These are phyloP conservation scores for Lipomyces yarrowii DNA, from an alignment of 1,139 yeast genomes.

Conservation along the genomic window DNA sequence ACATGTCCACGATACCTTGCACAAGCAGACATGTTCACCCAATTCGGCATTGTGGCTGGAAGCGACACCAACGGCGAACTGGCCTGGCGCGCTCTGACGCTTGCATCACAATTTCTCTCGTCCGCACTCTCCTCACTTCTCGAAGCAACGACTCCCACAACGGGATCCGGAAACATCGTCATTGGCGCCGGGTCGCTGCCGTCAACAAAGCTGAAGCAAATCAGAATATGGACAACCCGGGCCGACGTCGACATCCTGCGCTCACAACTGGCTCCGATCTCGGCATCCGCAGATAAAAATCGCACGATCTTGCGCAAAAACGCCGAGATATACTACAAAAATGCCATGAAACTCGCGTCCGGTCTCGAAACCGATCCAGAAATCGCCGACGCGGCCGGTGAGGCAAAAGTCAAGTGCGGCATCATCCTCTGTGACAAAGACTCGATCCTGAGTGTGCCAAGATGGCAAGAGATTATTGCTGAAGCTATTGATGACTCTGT, in stretches of 20 bases:
- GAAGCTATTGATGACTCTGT: conserved; percentile 29
- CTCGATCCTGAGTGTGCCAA: conserved; percentile 1
- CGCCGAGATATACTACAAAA: conserved; percentile 26
- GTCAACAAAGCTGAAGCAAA: conserved; percentile 12
- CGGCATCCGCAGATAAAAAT: conserved; percentile 15
- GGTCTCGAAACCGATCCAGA: conserved; percentile 12
- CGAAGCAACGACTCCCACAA: not conserved
- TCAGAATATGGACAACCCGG: conserved; percentile 26
- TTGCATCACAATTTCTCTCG: conserved; percentile 20
- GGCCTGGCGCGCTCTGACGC: conserved; percentile 25
- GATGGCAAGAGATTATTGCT: conserved; percentile 23
- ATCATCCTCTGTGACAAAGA: conserved; percentile 13
- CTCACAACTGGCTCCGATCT: conserved; percentile 7
- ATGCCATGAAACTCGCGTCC: conserved; percentile 21
- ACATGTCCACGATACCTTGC: conserved; percentile 20
- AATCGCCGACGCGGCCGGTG: conserved; percentile 21
- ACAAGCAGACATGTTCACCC: conserved; percentile 30
- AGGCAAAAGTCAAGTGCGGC: conserved; percentile 22
- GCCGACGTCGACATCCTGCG: conserved; percentile 27
- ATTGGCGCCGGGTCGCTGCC: conserved; percentile 15
- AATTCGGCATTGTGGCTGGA: conserved; percentile 19
- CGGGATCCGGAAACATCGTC: conserved; percentile 5
- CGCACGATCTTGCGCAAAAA: conserved; percentile 18
- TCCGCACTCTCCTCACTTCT: conserved; percentile 13
- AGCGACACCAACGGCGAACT: conserved; percentile 4